phyloP scores from a whole-genome alignment of 2,329 filamentous ascomycete genomes.

The Xylaria hypoxylon region DNA sequence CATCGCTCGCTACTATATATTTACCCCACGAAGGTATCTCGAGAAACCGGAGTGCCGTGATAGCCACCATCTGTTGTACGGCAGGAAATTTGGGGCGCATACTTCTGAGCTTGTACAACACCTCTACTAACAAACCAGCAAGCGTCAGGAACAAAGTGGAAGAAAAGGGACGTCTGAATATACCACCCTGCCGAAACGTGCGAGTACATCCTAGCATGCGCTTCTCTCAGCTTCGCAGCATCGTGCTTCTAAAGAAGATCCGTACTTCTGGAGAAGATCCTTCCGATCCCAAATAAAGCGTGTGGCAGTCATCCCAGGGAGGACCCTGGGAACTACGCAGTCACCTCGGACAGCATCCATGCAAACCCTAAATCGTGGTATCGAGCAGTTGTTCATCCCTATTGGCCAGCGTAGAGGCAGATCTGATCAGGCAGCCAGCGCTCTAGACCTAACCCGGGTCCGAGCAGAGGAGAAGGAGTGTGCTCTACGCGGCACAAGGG shows the following conservation, averaged over 20 bases:
- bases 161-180: conserved; percentile 18
- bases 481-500: conserved; percentile 66
- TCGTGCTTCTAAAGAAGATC: conserved; percentile 38
- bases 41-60: conserved; percentile 31
- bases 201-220: conserved; percentile 44
- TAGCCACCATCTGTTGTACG: conserved; percentile 33
- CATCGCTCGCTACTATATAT: conserved; percentile 43
- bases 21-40: conserved; percentile 32
- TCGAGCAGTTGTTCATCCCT: conserved; percentile 59
- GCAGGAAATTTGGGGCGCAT: conserved; percentile 26
- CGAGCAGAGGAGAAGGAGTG: conserved; percentile 66
- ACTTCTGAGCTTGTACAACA: conserved; percentile 20
- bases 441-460: conserved; percentile 67
- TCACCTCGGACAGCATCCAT: conserved; percentile 59
- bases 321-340: conserved; percentile 44
- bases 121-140: conserved; percentile 37
- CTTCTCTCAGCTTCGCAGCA: conserved; percentile 36
- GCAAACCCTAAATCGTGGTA: conserved; percentile 62
- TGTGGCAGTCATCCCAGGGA: conserved; percentile 44
- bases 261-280: conserved; percentile 37
- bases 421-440: conserved; percentile 65
- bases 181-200: conserved; percentile 36
- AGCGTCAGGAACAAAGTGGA: conserved; percentile 33
- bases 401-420: conserved; percentile 70
- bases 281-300: conserved; percentile 38